Base-by-base conservation (phyloP, 106 monocot genomes). In the Dendrobium nobile region DNA sequence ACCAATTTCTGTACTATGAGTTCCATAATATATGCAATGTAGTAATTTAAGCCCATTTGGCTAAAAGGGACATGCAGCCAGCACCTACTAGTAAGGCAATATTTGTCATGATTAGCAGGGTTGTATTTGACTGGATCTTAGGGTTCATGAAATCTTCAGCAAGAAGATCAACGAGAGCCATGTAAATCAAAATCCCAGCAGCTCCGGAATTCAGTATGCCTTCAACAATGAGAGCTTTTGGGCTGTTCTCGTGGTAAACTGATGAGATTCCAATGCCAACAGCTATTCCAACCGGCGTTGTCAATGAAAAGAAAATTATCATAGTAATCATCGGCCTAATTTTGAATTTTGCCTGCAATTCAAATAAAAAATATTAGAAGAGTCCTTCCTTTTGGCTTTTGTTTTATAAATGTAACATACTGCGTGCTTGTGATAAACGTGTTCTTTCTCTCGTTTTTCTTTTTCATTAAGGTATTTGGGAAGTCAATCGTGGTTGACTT, bases 111-210 rank as follows among this genome's bases (percentile, higher is more conserved):
- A 78, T 33, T 26, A 78, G 82, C 4, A 82, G 26, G 4, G 11
- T 3, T 54, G 31, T 70, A 9, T 78, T 82, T 0, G 33, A 64
- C 47, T 82, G 82, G 13, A 82, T 78, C 24, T 44, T 82, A 9
- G 82, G 77, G 70, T 78, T 82, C 77, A 77, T 82, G 64, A 82
- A 78, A 72, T 82, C 82, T 24, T 77, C 67, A 16, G 82, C 82
- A 20, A 82, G 82, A 20, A 82, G 72, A 78, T 82, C 82, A 4
- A 82, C 82, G 17, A 82, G 82, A 1, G 82, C 82, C 82, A 82
- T 82, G 22, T 82, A 82, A 22, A 82, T 82, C 17, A 82, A 55
- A 16, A 82, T 82, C 22, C 82, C 82, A 45, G 82, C 77, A 16
- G 82, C 82, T 44, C 47, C 70, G 0, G 82, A 67, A 40, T 82